Conservation (phyloP, 768 basidiomycete genomes). For the Phylloporus arenicola region DNA sequence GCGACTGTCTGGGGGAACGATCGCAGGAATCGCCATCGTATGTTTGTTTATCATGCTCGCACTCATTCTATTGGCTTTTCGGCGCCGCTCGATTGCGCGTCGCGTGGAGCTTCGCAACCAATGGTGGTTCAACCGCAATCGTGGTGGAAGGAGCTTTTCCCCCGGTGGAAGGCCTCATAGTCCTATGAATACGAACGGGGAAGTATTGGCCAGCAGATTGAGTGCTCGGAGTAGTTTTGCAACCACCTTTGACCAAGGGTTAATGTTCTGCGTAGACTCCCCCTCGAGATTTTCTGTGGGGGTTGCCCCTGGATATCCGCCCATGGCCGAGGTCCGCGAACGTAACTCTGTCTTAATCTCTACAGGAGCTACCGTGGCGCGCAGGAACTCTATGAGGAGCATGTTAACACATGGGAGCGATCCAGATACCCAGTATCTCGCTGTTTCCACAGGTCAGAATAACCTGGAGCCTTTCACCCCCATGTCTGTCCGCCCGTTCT, state of each 20-base stretch:
- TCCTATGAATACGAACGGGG: slow-evolving; percentile 11
- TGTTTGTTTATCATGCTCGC: slow-evolving; percentile 29
- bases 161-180: slow-evolving; percentile 8
- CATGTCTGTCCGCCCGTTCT: slow-evolving; percentile 62
- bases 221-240: slow-evolving; percentile 58
- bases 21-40: slow-evolving; percentile 41
- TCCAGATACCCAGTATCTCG: slow-evolving; percentile 37
- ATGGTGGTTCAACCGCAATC: slow-evolving; percentile 42
- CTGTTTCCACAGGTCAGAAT: slow-evolving; percentile 22
- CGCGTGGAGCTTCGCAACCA: slow-evolving; percentile 38
- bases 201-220: slow-evolving; percentile 18
- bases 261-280: slow-evolving; percentile 21
- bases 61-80: slow-evolving; percentile 39
- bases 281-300: slow-evolving; percentile 6
- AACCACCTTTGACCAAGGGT: slow-evolving; percentile 50
- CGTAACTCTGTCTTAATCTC: slow-evolving; percentile 22
- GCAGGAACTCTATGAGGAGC: slow-evolving; percentile 39
- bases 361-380: slow-evolving; percentile 21
- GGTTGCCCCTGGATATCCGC: slow-evolving; percentile 39
- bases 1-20: slow-evolving; percentile 39
- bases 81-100: slow-evolving; percentile 40
- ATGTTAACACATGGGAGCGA: slow-evolving; percentile 34
- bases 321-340: slow-evolving; percentile 51
- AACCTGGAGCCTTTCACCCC: slow-evolving; percentile 35
- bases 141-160: background rate